A percentile compares a stretch with the other conserved stretches of the same genome.
phyloP scores from a whole-genome alignment of 2,329 filamentous ascomycete species.

The Furcasterigmium sp. region DNA sequence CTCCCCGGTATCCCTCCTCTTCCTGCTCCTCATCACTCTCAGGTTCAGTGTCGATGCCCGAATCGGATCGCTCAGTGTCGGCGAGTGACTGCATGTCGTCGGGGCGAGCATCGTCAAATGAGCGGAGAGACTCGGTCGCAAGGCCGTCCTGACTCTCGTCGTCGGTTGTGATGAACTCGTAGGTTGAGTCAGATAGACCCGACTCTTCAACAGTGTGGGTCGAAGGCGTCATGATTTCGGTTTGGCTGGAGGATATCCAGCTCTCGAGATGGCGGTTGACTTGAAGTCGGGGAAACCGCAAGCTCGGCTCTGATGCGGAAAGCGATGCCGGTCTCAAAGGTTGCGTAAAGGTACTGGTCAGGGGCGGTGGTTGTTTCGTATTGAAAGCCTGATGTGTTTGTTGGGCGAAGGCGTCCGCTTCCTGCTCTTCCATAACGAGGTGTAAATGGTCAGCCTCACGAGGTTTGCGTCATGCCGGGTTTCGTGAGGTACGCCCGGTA shows the following conservation, averaged over 20 bases:
- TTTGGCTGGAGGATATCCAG: conserved; percentile 54
- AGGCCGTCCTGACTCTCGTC: conserved; percentile 45
- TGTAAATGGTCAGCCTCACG: conserved; percentile 24
- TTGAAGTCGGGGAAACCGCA: conserved; percentile 52
- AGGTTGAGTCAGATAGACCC: conserved; percentile 50
- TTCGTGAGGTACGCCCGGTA: conserved; percentile 1
- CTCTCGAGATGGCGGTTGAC: conserved; percentile 51
- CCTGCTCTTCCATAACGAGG: conserved; percentile 50
- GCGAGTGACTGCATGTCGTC: conserved; percentile 48
- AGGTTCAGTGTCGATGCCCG: conserved; percentile 22
- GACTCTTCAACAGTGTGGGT: conserved; percentile 39
- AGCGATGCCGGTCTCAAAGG: conserved; percentile 12
- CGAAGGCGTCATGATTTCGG: conserved; percentile 48
- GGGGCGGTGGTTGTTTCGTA: conserved; percentile 12
- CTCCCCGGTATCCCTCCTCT: conserved; percentile 16
- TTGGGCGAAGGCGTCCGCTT: conserved; percentile 12
- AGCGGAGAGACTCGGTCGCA: conserved; percentile 43
- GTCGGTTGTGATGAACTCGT: conserved; percentile 51
- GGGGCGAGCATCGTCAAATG: conserved; percentile 40
- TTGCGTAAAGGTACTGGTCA: too few relatives aligned
- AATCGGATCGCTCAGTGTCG: conserved; percentile 42
- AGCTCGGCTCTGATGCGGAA: conserved; percentile 40
- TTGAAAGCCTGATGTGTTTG: not conserved
- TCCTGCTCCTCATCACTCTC: conserved; percentile 13
- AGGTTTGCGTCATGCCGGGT: conserved; percentile 28